phyloP scores from a whole-genome alignment of 2,329 filamentous ascomycete species.

The Ceratocystis smalleyi region DNA sequence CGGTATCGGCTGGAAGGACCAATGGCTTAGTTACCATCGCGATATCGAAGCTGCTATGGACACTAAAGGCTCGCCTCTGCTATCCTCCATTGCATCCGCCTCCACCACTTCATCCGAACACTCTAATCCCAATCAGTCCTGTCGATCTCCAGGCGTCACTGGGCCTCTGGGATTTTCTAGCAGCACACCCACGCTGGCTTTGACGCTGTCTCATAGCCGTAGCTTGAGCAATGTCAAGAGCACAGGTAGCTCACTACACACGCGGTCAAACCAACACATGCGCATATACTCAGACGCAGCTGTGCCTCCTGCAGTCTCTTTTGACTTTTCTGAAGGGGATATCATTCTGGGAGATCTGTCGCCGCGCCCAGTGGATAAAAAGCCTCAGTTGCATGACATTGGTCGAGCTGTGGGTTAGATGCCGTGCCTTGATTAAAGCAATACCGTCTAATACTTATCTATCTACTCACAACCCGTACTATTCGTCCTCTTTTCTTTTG shows the following conservation, averaged over 20 bases:
- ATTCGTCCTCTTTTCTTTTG: neutral
- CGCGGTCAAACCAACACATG: constrained; percentile 21
- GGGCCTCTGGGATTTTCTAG: neutral
- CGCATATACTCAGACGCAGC: constrained; percentile 32
- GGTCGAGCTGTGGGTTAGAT: constrained; percentile 40
- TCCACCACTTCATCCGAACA: neutral
- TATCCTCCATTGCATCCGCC: neutral
- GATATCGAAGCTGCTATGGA: constrained; percentile 1
- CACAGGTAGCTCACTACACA: neutral
- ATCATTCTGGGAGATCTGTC: constrained; percentile 31
- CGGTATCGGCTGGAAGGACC: constrained; percentile 27
- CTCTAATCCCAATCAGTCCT: neutral
- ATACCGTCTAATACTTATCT: constrained; percentile 1
- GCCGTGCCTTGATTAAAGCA: neutral
- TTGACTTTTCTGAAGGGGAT: constrained; percentile 33
- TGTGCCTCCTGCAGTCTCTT: constrained; percentile 26
- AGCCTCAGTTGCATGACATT: constrained; percentile 31
- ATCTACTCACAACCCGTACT: neutral
- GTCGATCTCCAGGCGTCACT: neutral
- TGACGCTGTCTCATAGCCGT: constrained; percentile 5
- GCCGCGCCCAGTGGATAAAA: constrained; percentile 28
- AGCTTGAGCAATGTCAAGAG: constrained; percentile 13
- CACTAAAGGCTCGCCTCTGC: neutral
- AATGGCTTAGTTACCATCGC: constrained; percentile 25
- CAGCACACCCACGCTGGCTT: neutral